A percentile compares a stretch with the other conserved stretches of the same genome.
These are phyloP conservation scores for Gentiana straminea DNA, from an alignment of 257 asterid species.

Conservation along the genomic window DNA sequence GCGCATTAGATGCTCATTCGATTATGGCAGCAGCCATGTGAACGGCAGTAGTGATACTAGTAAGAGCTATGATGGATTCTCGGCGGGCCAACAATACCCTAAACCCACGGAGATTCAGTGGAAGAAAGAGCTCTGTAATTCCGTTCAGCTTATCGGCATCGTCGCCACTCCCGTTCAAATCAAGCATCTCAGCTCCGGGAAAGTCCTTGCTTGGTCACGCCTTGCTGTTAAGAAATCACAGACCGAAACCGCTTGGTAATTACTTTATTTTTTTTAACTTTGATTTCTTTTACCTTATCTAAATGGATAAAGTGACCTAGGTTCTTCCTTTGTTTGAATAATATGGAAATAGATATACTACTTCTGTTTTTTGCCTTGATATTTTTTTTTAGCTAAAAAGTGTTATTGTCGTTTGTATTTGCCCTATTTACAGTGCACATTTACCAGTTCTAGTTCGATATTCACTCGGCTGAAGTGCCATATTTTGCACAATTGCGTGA, in stretches of 20 bases:
- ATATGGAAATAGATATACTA: no score
- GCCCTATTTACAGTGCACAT: no score
- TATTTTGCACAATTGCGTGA: no score
- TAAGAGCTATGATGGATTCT: conserved; percentile 10
- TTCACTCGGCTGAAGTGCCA: no score
- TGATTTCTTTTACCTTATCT: no score
- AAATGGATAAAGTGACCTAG: no score
- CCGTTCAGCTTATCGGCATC: conserved; percentile 69
- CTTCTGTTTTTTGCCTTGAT: no score
- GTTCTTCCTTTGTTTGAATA: no score
- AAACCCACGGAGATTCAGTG: conserved; percentile 34
- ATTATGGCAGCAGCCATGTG: conserved; percentile 4
- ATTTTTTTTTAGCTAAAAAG: no score
- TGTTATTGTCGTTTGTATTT: no score
- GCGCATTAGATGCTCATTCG: conserved; percentile 24
- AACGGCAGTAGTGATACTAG: not conserved
- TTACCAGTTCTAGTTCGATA: no score
- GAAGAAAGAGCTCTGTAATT: conserved; percentile 39
- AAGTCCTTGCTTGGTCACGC: conserved; percentile 67
- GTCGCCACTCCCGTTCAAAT: conserved; percentile 66
- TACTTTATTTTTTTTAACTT: no score
- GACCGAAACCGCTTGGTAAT: conserved; percentile 60
- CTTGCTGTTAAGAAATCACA: conserved; percentile 80
- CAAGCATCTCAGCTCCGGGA: conserved; percentile 65
- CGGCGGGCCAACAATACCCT: conserved; percentile 19